These are phyloP conservation scores for Phialophora macrospora DNA, from an alignment of 2,329 filamentous ascomycete species.

Conservation along the genomic window DNA sequence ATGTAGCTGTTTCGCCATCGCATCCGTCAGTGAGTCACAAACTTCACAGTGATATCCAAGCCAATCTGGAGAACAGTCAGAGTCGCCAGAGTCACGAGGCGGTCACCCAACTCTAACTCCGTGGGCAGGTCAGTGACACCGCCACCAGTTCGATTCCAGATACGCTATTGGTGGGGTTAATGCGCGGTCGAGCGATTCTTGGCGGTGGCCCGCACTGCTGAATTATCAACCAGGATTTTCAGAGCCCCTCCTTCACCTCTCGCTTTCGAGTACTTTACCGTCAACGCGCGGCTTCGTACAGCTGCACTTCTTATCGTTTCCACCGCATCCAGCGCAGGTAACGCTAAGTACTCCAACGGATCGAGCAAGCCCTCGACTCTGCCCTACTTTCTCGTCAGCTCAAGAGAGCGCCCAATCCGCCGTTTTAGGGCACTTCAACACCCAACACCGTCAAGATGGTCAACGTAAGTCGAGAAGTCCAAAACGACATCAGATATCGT, in stretches of 20 bases:
- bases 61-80: neutral
- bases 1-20: neutral
- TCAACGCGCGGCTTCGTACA: slow-evolving; percentile 18
- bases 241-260: slow-evolving; percentile 16
- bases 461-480: slow-evolving; percentile 66
- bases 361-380: slow-evolving; percentile 34
- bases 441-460: slow-evolving; percentile 94
- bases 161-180: slow-evolving; percentile 9
- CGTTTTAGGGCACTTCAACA: slow-evolving; percentile 27
- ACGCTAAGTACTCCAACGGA: slow-evolving; percentile 22
- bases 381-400: slow-evolving; percentile 30
- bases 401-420: slow-evolving; percentile 37
- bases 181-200: slow-evolving; percentile 4
- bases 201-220: slow-evolving; percentile 15
- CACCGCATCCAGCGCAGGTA: slow-evolving; percentile 24
- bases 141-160: neutral
- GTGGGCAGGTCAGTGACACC: neutral
- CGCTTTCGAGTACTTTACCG: slow-evolving; percentile 7
- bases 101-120: neutral
- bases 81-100: neutral
- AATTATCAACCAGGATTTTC: slow-evolving; percentile 17
- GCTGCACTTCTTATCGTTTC: slow-evolving; percentile 17
- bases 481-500: slow-evolving; percentile 35
- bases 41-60: neutral
- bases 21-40: neutral